A percentile compares a stretch with the other conserved stretches of the same genome.
Evolutionary conservation across 1,139 yeast genomes (phyloP).

Genomic region (Candida dubliniensis): DNA sequence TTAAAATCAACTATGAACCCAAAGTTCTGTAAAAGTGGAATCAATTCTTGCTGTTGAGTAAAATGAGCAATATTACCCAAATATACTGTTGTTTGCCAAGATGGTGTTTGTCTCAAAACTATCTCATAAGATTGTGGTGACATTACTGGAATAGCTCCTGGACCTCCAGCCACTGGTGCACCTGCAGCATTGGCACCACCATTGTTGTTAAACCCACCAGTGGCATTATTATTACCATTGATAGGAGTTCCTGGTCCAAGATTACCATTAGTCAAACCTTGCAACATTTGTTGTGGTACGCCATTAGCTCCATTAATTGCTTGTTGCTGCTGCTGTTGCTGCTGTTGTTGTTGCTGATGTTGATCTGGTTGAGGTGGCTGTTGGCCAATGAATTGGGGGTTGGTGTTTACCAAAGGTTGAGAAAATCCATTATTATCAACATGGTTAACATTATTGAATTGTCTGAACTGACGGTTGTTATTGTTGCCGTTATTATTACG

Average conservation of each 20-base stretch:
- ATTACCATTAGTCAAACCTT: conserved; percentile 5
- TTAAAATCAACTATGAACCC: conserved; percentile 83
- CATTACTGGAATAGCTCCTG: conserved; percentile 27
- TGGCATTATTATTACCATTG: not conserved
- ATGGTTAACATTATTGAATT: conserved; percentile 7
- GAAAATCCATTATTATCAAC: conserved; percentile 2
- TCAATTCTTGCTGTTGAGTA: conserved; percentile 69
- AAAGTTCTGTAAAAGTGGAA: conserved; percentile 75
- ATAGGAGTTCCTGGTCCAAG: conserved; percentile 4
- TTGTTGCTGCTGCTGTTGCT: not conserved
- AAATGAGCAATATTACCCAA: conserved; percentile 82
- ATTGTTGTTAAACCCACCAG: conserved; percentile 1
- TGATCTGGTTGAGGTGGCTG: conserved; percentile 1
- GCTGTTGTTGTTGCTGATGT: conserved; percentile 5
- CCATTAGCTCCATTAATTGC: not conserved
- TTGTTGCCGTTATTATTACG: conserved; percentile 13
- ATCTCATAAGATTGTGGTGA: conserved; percentile 65
- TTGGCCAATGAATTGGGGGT: conserved; percentile 3
- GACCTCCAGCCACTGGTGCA: not conserved
- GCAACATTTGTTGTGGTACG: conserved; percentile 3
- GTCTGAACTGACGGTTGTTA: conserved; percentile 15
- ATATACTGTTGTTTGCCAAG: conserved; percentile 87
- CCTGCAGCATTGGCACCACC: conserved; percentile 8
- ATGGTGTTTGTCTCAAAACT: conserved; percentile 74
- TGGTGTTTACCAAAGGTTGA: conserved; percentile 9